Base-by-base conservation (phyloP, 1,139 yeast species). In the Lipomyces yarrowii region DNA sequence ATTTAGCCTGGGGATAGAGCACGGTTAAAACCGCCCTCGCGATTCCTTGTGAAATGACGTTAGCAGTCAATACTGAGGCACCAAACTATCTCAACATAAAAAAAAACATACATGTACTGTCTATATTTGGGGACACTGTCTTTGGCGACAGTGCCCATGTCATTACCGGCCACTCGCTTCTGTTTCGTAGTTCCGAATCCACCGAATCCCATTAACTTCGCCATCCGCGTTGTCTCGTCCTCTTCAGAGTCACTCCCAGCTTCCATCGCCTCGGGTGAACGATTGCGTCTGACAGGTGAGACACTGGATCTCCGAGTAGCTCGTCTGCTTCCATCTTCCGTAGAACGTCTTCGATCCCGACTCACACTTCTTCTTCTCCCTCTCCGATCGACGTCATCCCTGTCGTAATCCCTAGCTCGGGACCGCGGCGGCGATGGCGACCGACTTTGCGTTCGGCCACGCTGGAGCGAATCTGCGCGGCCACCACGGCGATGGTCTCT, bases 21-120 rank as follows among this genome's bases (percentile, higher is more conserved):
- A 13, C 70, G 63, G 51, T 68, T 68, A 48, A 68, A 68, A 15
- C 70, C 70, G 26, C 70, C 70, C n/a, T 59, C 57, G 11, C 70
- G 66, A 53, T 68, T 68, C 67, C 67, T n/a, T 64, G 30, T n/a
- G 11, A 51, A 35, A 37, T 23, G 10, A 51, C 3, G 26, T 53
- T 18, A 58, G 58, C 26, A 35, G 32, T 8, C 48, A 15, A 39
- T 32, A 6, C 26, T 15, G 18, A 54, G 7, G 42, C 11, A 7
- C 30, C 8, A 33, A 15, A n/a, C 42, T 4, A 6, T 13, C n/a
- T 15, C 39, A 11, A 18, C 39, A 35, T 23, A 11, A 42, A n/a
- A 30, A n/a, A 30, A 13, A 15, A 62, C 69, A 32, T 56, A 67
- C 70, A 68, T 68, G 57, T 68, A 68, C 53, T 68, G 70, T 13